Base-by-base conservation (phyloP, 1,284 basidiomycete genomes). In the Exsudoporus floridanus region DNA sequence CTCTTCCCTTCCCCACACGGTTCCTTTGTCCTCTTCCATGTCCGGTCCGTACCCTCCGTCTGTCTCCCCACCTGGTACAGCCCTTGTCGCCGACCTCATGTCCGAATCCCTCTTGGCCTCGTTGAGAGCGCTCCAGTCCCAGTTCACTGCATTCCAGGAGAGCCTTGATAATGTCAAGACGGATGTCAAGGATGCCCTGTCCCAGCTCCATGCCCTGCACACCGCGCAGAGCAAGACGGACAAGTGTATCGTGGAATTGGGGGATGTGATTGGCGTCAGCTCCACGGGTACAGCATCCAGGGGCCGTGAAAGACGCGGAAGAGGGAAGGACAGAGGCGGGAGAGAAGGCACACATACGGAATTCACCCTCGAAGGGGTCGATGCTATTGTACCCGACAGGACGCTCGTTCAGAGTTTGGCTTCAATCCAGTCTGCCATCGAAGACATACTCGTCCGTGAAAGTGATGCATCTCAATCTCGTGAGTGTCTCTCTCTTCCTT, bases 371-470 rank as follows among this genome's bases (percentile, higher is more conserved):
- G 35, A 50, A 1, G 36, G 12, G 9, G 12, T 28, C 8, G 45
- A 48, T 7, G 4, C 28, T 6, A 25, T 21, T 3, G 31, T 30
- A 7, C 36, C 42, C 0, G 46, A 53, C 13, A 48, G 33, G 38
- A 53, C 56, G 14, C 52, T 62, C 25, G 3, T 57, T 5, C 49
- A 66, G 36, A 53, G 41, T 14, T n/a, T 69, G n/a, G 52, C 56
- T 8, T 51, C 53, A 16, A 61, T 68, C 31, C 64, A 61, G 43
- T 52, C 54, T 43, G 51, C 63, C 16, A 42, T 69, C 23, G 53
- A 64, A 9, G 36, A 48, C 12, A 19, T 65, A 3, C 49, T 67
- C 21, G 36, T 42, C 18, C 65, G 50, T 25, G 42, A 50, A 23
- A 13, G 43, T 16, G 27, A 28, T 6, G 6, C 25, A 19, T 48